Base-by-base conservation (phyloP, 345 rosid species). In the Lepidium sativum region DNA sequence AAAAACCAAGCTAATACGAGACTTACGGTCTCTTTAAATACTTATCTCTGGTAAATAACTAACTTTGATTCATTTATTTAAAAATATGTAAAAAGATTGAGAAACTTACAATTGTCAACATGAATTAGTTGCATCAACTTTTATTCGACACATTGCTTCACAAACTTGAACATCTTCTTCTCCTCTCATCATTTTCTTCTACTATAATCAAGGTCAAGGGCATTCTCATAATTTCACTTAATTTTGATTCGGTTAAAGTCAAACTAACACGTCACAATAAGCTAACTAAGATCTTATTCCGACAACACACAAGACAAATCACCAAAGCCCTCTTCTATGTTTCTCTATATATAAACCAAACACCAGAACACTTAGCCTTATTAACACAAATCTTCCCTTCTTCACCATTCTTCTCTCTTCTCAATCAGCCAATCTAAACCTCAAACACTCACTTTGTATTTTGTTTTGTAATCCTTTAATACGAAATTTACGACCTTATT, bases 51-150 rank as follows among this genome's bases (percentile, higher is more conserved):
- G 16, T 43, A 43, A 69, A 29, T 60, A 69, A 60, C 45, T 69
- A 60, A 61, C 23, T 54, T 13, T 33, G 50, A 32, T 50, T 27
- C 65, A 13, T 32, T 40, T n/a, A n/a, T n/a, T n/a, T n/a, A 63
- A 20, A 27, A 27, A 27, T 27, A 27, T 0, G 1, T 1, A 0
- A 27, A 27, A 63, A 20, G 13, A 38, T 15, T 52, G 40, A 44
- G 23, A 70, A 44, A 16, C 9, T 60, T 44, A 54, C 56, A 71
- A 27, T 63, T 63, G 65, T 71, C 75, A 71, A 72, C 76, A 58
- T 58, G 71, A 58, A 72, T 72, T 72, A 72, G 71, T 72, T 72
- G 76, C 50, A 72, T 54, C 76, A 72, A 72, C 76, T 72, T 72
- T 65, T 58, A 49, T 72, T 72, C 53, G 25, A 56, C n/a, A 65